Percentiles rank a stretch among this genome's conserved stretches.
Conservation (phyloP, 306 rosid species). For the Cucurbita argyrosperma region DNA sequence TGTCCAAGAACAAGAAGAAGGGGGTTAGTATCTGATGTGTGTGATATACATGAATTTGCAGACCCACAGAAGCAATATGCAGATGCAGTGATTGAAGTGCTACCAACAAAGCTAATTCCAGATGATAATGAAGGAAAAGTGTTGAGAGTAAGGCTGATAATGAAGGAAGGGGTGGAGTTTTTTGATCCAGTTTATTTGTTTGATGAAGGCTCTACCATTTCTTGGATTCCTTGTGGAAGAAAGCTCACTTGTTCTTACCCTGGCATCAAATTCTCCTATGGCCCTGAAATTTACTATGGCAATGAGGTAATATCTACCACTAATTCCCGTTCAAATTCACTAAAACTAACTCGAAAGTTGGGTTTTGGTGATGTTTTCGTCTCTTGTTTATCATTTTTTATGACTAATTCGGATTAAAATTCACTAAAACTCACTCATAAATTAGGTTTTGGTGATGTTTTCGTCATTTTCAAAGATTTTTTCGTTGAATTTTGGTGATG, state of each 20-base stretch:
- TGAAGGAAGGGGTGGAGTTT: constrained; percentile 73
- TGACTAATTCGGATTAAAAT: too few relatives aligned
- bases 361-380: not conserved
- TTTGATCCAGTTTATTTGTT: constrained; percentile 90
- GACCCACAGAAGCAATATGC: constrained; percentile 97
- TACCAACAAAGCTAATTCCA: constrained; percentile 79
- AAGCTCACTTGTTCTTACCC: constrained; percentile 99
- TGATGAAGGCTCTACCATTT: constrained; percentile 87
- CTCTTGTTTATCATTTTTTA: not conserved
- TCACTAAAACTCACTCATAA: too few relatives aligned
- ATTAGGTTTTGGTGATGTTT: too few relatives aligned
- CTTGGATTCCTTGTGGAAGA: constrained; percentile 98
- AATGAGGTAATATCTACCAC: constrained; percentile 41
- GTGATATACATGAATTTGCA: constrained; percentile 8
- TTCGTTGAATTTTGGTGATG: too few relatives aligned
- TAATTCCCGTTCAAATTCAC: not conserved
- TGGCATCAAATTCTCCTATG: constrained; percentile 84
- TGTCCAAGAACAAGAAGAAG: not conserved
- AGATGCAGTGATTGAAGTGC: constrained; percentile 94
- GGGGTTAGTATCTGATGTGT: not conserved
- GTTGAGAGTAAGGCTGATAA: constrained; percentile 76
- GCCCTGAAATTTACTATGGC: constrained; percentile 65
- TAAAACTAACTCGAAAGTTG: not conserved
- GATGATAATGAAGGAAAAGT: constrained; percentile 89
- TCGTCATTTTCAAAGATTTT: too few relatives aligned